Base-by-base conservation (phyloP, 768 basidiomycete species). In the Collybia sp. region DNA sequence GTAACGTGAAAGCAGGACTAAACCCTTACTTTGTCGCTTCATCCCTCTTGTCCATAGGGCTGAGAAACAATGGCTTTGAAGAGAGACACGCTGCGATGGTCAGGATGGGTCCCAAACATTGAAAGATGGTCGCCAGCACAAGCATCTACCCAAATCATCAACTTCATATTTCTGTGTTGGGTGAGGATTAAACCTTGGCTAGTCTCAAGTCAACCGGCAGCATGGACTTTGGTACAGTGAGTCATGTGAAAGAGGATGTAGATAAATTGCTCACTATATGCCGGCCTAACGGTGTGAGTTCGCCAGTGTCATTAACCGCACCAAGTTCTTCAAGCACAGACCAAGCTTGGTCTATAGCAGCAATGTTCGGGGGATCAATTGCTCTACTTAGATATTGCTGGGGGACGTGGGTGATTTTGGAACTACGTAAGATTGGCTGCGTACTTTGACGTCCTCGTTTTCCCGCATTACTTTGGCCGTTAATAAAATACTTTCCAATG, bases 151-250 rank as follows among this genome's bases (percentile, higher is more conserved):
- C 16, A 43, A 12, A 44, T 43, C 12, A 16, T 43, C 18, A 12
- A 40, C 33, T 5, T 44, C 33, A 18, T 13, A 30, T 9, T 9
- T 34, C 38, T 10, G 38, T 19, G 25, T 30, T 25, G 13, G 1
- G 3, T 38, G 25, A 19, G 13, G 18, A 9, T 35, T 56, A 11
- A 45, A 87, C 88, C 74, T 96, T 97, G 6, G 82, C 90, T 19
- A 97, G 74, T 34, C 91, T 76, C 9, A 94, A 68, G 63, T 97
- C 94, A 12, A 95, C 69, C 1, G 93, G 93, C n/a, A 96, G 73
- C 65, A 83, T 76, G 2, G 88, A 76, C 88, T 93, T 54, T 18
- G 20, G 56, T 12, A 43, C 15, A 42, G 5, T 39, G 30, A 42
- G 39, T 30, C 13, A 25, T 25, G 19, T 32, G 10, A 20, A 31